Evolutionary conservation across 148 eudicot species (phyloP), one percentile per base, ranked within the genome.

Genomic region (Drosera capensis): DNA sequence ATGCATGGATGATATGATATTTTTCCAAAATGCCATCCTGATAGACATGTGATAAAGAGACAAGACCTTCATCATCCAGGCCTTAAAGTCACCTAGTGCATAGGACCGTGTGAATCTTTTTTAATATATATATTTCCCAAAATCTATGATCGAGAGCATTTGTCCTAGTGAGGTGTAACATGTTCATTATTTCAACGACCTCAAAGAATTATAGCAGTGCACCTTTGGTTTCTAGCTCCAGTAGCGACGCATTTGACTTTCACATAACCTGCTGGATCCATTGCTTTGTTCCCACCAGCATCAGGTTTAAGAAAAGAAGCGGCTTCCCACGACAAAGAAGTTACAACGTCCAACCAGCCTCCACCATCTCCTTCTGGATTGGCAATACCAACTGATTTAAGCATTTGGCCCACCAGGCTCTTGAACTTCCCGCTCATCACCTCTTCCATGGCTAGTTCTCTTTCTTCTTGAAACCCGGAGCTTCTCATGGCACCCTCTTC

Each of bases 261-360:
- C 67, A 88, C 93, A 67, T 73, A 68, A 53, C 84, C 78, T 65
- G 77, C 70, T 21, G 92, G 95, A 71, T 88, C 97, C 92, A 88
- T 80, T 43, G 86, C 70, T 63, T 84, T 84, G 28, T 79, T 81
- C 49, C 68, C 75, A 14, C 42, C 48, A 44, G 65, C 71, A 50
- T 73, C 75, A 48, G 97, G 97, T 61, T 73, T 78, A 25, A 84
- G 67, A 78, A 61, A 77, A 22, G 61, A 54, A 57, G 95, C 95
- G 55, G 95, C 92, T 57, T 73, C 68, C 97, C 97, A 88, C 2
- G 93, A 78, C 54, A 88, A 62, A 40, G 69, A 61, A 26, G 95
- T 73, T 54, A 88, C 97, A 49, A 68, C 73, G 63, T 84, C 81
- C 44, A 65, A 77, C 97, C 97, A 88, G 55, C 48, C 67, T 35